Conservation (phyloP, 148 eudicot species). For the Oxyria digyna region DNA sequence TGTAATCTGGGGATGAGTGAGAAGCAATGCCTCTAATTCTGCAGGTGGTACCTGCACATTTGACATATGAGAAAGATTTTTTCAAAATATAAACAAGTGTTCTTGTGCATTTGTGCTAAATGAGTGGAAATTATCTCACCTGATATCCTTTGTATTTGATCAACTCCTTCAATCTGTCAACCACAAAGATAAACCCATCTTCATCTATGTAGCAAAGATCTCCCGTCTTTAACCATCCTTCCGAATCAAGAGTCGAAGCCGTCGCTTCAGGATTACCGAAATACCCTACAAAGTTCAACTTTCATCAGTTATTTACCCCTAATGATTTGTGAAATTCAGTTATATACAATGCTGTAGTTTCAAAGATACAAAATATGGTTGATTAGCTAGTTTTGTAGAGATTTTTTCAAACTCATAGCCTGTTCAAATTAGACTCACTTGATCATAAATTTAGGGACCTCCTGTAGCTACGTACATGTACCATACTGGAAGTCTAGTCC, state of each 20-base stretch:
- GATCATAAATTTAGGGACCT: background rate
- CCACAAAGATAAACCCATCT: slow-evolving; percentile 27
- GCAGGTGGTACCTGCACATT: slow-evolving; percentile 10
- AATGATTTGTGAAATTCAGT: background rate
- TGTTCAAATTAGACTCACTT: no score
- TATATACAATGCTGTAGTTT: no score
- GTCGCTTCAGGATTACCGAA: slow-evolving; percentile 23
- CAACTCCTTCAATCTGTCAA: slow-evolving; percentile 32
- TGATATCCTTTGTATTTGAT: slow-evolving; percentile 30
- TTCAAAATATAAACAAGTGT: slow-evolving; percentile 32
- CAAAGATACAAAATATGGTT: no score
- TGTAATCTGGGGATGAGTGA: slow-evolving; percentile 9
- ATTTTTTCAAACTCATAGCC: no score
- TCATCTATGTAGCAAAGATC: slow-evolving; percentile 33
- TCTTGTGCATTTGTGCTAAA: no score
- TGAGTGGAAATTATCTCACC: background rate
- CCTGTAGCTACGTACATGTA: background rate
- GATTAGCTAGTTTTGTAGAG: no score
- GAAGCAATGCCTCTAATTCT: slow-evolving; percentile 13
- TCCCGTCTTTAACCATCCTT: slow-evolving; percentile 34
- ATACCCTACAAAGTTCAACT: background rate
- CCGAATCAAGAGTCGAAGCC: slow-evolving; percentile 22
- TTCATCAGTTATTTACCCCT: background rate
- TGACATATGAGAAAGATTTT: slow-evolving; percentile 26
- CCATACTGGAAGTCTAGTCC: no score